Percentiles rank a stretch among this genome's conserved stretches.
Evolutionary conservation across 208 protist species (phyloP).

Genomic region (Wallacemonas collosoma): DNA sequence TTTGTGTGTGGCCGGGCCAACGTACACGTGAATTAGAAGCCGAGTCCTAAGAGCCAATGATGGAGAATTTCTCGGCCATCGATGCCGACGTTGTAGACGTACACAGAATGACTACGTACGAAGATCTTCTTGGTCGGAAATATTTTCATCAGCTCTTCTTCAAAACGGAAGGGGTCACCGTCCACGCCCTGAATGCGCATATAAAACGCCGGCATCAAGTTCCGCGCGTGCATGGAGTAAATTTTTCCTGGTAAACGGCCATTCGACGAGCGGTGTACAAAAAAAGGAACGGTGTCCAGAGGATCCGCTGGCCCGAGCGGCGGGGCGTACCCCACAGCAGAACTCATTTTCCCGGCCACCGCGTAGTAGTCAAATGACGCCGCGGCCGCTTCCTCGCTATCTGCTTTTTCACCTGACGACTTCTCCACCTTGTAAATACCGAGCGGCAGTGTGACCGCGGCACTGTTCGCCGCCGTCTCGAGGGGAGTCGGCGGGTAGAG

Average conservation of each 20-base stretch:
- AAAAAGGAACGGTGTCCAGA: constrained; percentile 80
- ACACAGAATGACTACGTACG: constrained; percentile 64
- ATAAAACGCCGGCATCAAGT: constrained; percentile 78
- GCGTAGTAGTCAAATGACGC: constrained; percentile 34
- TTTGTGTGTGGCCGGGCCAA: too few relatives aligned
- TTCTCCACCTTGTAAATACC: background rate
- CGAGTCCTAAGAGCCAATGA: constrained; percentile 87
- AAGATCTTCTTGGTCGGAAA: constrained; percentile 92
- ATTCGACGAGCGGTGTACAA: constrained; percentile 81
- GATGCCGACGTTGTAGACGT: constrained; percentile 83
- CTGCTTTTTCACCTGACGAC: background rate
- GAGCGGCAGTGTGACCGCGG: too few relatives aligned
- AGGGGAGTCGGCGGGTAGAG: constrained; percentile 23
- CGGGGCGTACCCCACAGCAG: constrained; percentile 67
- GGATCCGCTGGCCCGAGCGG: constrained; percentile 81
- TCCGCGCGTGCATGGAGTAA: constrained; percentile 69
- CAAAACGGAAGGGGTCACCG: constrained; percentile 80
- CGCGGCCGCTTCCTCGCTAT: background rate
- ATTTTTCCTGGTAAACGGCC: constrained; percentile 74
- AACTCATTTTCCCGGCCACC: constrained; percentile 43
- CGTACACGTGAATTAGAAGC: constrained; percentile 48
- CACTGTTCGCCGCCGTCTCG: too few relatives aligned
- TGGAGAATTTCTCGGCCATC: constrained; percentile 75
- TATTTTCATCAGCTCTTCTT: constrained; percentile 91
- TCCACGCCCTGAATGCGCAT: constrained; percentile 66